A percentile compares a stretch with the other conserved stretches of the same genome.
Evolutionary conservation across 2,329 filamentous ascomycete genomes (phyloP).

Genomic region (Penicillium paneum): DNA sequence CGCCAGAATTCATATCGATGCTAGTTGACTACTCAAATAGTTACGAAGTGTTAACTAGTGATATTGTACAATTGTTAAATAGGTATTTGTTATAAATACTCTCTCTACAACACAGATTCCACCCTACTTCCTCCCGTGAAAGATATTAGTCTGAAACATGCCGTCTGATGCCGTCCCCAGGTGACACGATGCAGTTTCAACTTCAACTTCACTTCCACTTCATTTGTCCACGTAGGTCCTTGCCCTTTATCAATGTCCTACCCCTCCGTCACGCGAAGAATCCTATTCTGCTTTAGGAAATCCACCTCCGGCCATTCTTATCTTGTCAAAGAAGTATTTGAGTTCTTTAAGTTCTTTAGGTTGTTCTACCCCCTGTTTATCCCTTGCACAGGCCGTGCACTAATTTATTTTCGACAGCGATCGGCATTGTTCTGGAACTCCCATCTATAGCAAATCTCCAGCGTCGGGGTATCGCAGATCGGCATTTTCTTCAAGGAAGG

Average conservation of each 20-base stretch:
- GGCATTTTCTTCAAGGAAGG: slow-evolving; percentile 80
- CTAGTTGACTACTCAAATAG: too few species aligned
- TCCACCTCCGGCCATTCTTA: slow-evolving; percentile 6
- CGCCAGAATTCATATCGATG: too few species aligned
- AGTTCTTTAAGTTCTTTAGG: neutral
- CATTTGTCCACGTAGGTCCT: neutral
- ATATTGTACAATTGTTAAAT: too few species aligned
- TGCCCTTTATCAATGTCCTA: neutral
- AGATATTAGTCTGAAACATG: too few species aligned
- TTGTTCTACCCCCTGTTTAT: neutral
- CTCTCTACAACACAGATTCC: too few species aligned
- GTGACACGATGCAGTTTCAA: neutral
- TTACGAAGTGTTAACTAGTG: too few species aligned
- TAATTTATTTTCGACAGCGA: neutral
- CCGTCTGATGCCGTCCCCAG: too few species aligned
- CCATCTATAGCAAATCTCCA: slow-evolving; percentile 30
- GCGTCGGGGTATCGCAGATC: slow-evolving; percentile 83
- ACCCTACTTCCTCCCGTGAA: too few species aligned
- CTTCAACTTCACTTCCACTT: too few species aligned
- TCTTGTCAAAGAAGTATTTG: neutral
- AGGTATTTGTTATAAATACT: too few species aligned
- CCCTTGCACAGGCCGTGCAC: neutral
- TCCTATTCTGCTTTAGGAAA: slow-evolving; percentile 16
- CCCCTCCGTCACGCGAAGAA: neutral
- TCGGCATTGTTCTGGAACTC: neutral